Evolutionary conservation across 2,329 filamentous ascomycete species (phyloP), one percentile per base, ranked within the genome.

Genomic region (Fusarium domesticum): DNA sequence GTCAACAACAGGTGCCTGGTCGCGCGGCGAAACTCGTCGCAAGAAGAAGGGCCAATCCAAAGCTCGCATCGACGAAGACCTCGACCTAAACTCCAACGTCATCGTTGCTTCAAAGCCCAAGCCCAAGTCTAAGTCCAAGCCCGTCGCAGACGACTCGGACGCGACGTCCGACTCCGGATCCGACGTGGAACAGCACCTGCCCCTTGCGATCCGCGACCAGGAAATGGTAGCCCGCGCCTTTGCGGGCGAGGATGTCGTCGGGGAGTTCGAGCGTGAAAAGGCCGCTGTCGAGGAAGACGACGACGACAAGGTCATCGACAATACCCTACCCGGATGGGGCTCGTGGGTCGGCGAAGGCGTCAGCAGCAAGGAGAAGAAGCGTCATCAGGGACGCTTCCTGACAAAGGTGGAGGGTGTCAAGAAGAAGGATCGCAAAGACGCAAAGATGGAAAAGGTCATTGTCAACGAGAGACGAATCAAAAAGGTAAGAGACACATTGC

Each of bases 241-340:
- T 65, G 92, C 91, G 2, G 90, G 89, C 33, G 90, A 90, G 36
- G 87, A 96, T 63, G 88, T 95, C 2, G 82, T 86, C 7, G 80
- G 80, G 35, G 84, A 90, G 31, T 98, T 97, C 62, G 80, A 81
- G 45, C 76, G 76, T 30, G 91, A 97, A 63, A 97, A 97, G 70
- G 77, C 75, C 14, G 80, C 81, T 38, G 73, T 80, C 1, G 80
- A 82, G 15, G 77, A 80, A 20, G 87, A 88, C 15, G 90, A 96
- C 65, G 89, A 87, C 55, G 87, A 95, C 62, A 86, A 93, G 67
- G 73, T 89, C 43, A 70, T 90, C 20, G 89, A 92, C 64, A 86
- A 85, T 54, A 87, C 87, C n/a, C 76, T 98, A 6, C 90, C 90
- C 1, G 93, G 93, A 35, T 98, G 93, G 93, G 93, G 93, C 53